Conservation (phyloP, 805 yeast species). For the Wickerhamiella qilinensis region DNA sequence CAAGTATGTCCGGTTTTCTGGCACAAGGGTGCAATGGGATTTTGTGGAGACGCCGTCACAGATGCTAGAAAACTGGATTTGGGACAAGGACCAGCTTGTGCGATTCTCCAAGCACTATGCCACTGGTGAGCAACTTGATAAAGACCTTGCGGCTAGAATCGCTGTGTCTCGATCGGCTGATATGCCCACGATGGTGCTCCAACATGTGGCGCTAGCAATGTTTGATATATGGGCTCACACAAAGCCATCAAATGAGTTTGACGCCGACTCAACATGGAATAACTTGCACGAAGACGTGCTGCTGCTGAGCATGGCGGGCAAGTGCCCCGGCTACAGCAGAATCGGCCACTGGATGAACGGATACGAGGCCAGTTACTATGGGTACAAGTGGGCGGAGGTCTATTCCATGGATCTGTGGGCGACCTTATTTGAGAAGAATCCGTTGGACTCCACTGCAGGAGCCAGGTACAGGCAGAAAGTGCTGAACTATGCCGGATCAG, state of each 20-base stretch:
- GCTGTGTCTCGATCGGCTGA: no score
- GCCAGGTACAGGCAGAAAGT: constrained; percentile 52
- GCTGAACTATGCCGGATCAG: constrained; percentile 55
- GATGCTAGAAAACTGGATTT: constrained; percentile 77
- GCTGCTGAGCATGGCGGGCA: no score
- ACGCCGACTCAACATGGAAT: no score
- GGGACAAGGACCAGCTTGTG: constrained; percentile 45
- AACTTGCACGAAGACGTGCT: no score
- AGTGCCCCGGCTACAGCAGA: no score
- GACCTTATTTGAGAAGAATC: constrained; percentile 48
- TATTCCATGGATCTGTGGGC: constrained; percentile 74
- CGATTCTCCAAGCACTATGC: constrained; percentile 48
- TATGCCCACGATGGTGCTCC: no score
- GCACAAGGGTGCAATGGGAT: constrained; percentile 66
- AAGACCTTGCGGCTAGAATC: no score
- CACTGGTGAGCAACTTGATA: constrained; percentile 40
- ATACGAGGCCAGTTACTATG: constrained; percentile 75
- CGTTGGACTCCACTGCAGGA: constrained; percentile 48
- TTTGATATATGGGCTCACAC: no score
- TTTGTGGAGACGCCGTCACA: constrained; percentile 89
- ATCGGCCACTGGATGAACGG: constrained; percentile 69
- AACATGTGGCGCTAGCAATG: no score
- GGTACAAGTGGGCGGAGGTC: constrained; percentile 73
- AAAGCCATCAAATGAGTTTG: no score
- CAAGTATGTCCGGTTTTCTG: constrained; percentile 50